phyloP scores from a whole-genome alignment of 495 filamentous ascomycete species.

The Lasiosphaeris hirsuta region DNA sequence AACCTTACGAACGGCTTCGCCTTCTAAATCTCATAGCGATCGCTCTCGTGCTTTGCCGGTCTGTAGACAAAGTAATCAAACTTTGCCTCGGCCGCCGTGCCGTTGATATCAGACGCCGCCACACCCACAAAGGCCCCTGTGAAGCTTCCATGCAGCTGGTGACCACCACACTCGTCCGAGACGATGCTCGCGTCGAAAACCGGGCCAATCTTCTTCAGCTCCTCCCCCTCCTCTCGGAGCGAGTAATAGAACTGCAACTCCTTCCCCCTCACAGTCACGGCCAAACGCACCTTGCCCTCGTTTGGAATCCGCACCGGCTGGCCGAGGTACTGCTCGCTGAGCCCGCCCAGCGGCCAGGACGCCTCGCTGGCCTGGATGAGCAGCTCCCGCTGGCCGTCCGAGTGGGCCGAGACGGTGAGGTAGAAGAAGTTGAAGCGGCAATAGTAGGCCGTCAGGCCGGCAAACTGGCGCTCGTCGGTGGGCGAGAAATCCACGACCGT shows the following conservation, averaged over 20 bases:
- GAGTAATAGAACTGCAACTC: slow-evolving; percentile 52
- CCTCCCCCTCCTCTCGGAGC: slow-evolving; percentile 31
- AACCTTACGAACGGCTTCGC: too few species aligned
- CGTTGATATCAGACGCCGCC: slow-evolving; percentile 53
- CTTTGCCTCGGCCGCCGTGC: slow-evolving; percentile 39
- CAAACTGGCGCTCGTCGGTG: slow-evolving; percentile 53
- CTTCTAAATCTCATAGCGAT: slow-evolving; percentile 42
- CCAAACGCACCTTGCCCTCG: slow-evolving; percentile 49
- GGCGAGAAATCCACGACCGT: slow-evolving; percentile 51
- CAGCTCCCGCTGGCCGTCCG: slow-evolving; percentile 51
- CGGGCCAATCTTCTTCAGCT: slow-evolving; percentile 48
- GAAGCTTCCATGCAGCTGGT: slow-evolving; percentile 54
- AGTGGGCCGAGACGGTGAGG: slow-evolving; percentile 51
- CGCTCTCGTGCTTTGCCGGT: slow-evolving; percentile 44
- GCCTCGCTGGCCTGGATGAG: slow-evolving; percentile 50
- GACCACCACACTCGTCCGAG: slow-evolving; percentile 55
- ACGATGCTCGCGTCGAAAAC: slow-evolving; percentile 52
- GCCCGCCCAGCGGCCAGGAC: slow-evolving; percentile 46
- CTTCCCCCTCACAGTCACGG: slow-evolving; percentile 44
- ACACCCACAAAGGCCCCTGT: slow-evolving; percentile 56
- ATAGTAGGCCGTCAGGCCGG: slow-evolving; percentile 55
- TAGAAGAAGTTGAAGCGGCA: slow-evolving; percentile 60
- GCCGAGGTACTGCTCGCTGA: slow-evolving; percentile 31
- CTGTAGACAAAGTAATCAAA: slow-evolving; percentile 52
- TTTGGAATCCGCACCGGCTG: slow-evolving; percentile 44